Evolutionary conservation across 2,329 filamentous ascomycete genomes (phyloP).

Genomic region (Tolypocladium amazonense): DNA sequence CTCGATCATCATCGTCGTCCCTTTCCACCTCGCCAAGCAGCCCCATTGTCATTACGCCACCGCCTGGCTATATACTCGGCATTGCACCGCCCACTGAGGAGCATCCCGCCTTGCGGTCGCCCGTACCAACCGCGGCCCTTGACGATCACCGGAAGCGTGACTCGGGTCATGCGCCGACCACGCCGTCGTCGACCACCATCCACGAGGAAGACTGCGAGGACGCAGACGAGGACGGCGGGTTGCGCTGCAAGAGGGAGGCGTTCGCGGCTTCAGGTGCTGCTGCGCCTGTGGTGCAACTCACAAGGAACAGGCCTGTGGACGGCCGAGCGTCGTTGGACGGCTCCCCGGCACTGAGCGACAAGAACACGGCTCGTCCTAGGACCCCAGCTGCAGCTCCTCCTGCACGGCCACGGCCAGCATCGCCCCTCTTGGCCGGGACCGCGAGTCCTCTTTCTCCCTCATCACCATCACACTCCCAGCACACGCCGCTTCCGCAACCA

Average conservation of each 20-base stretch:
- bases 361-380: constrained; percentile 9
- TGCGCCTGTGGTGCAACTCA: constrained; percentile 3
- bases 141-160: constrained; percentile 42
- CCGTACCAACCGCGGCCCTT: constrained; percentile 9
- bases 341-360: background rate
- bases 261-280: background rate
- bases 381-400: background rate
- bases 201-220: constrained; percentile 30
- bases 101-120: constrained; percentile 38
- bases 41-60: constrained; percentile 19
- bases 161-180: constrained; percentile 39
- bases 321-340: constrained; percentile 5
- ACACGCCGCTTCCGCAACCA: background rate
- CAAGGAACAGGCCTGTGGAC: constrained; percentile 2
- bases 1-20: constrained; percentile 13
- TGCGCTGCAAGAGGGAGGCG: background rate
- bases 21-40: constrained; percentile 9
- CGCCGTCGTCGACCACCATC: constrained; percentile 18
- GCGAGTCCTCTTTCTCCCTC: background rate
- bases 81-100: constrained; percentile 37
- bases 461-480: background rate
- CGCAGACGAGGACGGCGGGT: constrained; percentile 10
- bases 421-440: background rate
- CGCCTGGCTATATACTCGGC: constrained; percentile 14
- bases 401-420: background rate